Percentiles rank a stretch among this genome's conserved stretches.
These are phyloP conservation scores for Stephania japonica DNA, from an alignment of 164 flowering plant genomes.

Conservation along the genomic window DNA sequence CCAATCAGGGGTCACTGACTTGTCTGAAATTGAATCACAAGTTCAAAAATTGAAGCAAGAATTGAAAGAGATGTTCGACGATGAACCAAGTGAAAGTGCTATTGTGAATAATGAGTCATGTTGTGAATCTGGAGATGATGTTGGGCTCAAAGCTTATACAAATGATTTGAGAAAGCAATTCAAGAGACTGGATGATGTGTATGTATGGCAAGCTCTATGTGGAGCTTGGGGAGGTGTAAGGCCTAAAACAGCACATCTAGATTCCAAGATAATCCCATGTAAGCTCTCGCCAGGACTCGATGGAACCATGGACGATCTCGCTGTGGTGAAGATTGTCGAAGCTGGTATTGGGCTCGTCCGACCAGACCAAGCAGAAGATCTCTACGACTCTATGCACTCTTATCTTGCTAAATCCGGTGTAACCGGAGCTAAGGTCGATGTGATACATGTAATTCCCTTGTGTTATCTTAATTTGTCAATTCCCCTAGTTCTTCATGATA, in stretches of 20 bases:
- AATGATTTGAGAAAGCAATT: conserved; percentile 57
- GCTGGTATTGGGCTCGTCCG: conserved; percentile 74
- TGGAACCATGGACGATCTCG: conserved; percentile 76
- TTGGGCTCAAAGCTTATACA: conserved; percentile 65
- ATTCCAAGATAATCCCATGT: conserved; percentile 37
- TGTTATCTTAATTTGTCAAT: background rate
- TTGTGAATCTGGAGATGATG: conserved; percentile 18
- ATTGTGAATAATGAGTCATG: conserved; percentile 7
- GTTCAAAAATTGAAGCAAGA: conserved; percentile 35
- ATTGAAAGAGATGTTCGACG: conserved; percentile 34
- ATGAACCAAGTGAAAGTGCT: conserved; percentile 11
- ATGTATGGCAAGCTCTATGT: conserved; percentile 82
- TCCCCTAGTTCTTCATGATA: background rate
- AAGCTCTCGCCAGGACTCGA: conserved; percentile 60
- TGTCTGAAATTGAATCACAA: conserved; percentile 31
- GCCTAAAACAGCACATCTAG: conserved; percentile 60
- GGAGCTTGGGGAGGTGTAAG: conserved; percentile 96
- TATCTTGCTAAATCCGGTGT: conserved; percentile 60
- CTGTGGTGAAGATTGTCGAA: conserved; percentile 73
- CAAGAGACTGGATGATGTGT: conserved; percentile 72
- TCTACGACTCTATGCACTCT: conserved; percentile 76
- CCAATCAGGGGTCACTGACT: conserved; percentile 36
- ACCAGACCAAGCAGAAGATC: conserved; percentile 65
- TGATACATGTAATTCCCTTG: conserved; percentile 54
- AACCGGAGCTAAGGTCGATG: conserved; percentile 86